Conservation (phyloP, 2,329 filamentous ascomycete species). For the Pseudogymnoascus sp. region DNA sequence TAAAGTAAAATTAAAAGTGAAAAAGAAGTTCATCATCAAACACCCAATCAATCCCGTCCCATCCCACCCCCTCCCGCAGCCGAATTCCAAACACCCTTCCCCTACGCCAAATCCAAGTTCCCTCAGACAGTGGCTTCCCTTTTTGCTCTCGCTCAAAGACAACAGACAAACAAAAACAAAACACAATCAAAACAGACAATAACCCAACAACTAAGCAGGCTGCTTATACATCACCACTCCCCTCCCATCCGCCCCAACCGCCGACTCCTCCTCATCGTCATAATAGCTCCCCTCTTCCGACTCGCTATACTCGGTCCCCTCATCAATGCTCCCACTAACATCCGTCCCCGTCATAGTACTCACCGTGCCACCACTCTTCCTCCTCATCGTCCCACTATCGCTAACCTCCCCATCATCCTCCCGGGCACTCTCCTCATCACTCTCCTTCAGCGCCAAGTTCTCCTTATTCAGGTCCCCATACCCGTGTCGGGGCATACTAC, state of each 20-base stretch:
- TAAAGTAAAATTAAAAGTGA: not conserved
- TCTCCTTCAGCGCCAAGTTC: constrained; percentile 55
- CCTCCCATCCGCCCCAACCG: not conserved
- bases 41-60: not conserved
- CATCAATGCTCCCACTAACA: constrained; percentile 24
- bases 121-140: not conserved
- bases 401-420: constrained; percentile 17
- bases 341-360: constrained; percentile 21
- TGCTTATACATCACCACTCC: not conserved
- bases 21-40: not conserved
- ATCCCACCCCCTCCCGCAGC: not conserved
- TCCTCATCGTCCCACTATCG: constrained; percentile 24
- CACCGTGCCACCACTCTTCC: constrained; percentile 27
- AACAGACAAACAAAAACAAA: not conserved
- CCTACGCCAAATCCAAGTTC: not conserved
- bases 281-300: not conserved
- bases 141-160: not conserved
- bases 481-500: constrained; percentile 29
- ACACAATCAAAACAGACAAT: not conserved
- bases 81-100: constrained; percentile 1
- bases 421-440: constrained; percentile 40
- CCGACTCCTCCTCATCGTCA: not conserved
- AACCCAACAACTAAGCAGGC: not conserved
- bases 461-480: constrained; percentile 54
- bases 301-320: constrained; percentile 21